These are phyloP conservation scores for Grigorovia yakushimaensis DNA, from an alignment of 805 yeast genomes.

Conservation along the genomic window DNA sequence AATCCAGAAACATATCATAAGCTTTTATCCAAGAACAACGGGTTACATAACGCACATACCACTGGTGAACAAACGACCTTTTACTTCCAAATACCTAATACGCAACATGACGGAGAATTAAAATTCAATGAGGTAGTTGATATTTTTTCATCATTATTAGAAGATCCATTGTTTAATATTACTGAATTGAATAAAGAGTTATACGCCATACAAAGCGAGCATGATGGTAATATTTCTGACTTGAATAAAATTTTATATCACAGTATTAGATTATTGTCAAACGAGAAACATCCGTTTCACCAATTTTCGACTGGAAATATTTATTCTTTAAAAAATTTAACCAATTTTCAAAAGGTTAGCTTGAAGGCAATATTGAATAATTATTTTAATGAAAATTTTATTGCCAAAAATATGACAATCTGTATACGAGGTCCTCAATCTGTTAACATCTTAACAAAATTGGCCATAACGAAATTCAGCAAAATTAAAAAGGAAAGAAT, in stretches of 20 bases:
- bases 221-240: constrained; percentile 39
- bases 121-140: constrained; percentile 38
- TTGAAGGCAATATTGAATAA: constrained; percentile 29
- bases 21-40: constrained; percentile 39
- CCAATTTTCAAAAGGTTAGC: constrained; percentile 28
- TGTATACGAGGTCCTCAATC: constrained; percentile 63
- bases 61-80: constrained; percentile 58
- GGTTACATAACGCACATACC: constrained; percentile 57
- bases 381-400: constrained; percentile 36
- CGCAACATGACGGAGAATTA: constrained; percentile 26
- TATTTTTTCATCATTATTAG: constrained; percentile 44
- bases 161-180: constrained; percentile 40
- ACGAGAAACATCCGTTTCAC: constrained; percentile 41
- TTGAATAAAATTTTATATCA: constrained; percentile 45
- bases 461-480: constrained; percentile 38
- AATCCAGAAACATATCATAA: constrained; percentile 37
- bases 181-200: constrained; percentile 40
- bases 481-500: constrained; percentile 17
- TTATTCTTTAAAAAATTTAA: constrained; percentile 35
- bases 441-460: constrained; percentile 42
- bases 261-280: constrained; percentile 44
- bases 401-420: constrained; percentile 42
- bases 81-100: constrained; percentile 50
- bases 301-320: constrained; percentile 58
- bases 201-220: constrained; percentile 58